Evolutionary conservation across 352 stramenopile species (phyloP), one percentile per base, ranked within the genome.

Genomic region (Phytophthora pistaciae): DNA sequence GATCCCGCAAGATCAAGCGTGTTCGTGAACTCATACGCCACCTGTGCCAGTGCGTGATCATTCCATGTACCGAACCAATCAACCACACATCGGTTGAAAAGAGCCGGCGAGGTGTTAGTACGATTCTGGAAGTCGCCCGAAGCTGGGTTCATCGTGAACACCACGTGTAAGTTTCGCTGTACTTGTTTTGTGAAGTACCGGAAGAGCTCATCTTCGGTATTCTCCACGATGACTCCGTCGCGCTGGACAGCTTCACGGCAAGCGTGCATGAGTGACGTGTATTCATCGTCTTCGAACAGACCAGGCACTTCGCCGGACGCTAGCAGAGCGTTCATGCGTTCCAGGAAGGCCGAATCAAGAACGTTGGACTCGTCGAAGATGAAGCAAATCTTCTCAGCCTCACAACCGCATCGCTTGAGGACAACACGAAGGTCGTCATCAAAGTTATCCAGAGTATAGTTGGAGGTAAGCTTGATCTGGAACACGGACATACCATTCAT

Each of bases 41-140:
- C 98, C 81, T 99, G 98, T n/a, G 96, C 97, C 59, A 99, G 89
- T 21, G 98, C 98, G 65, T 98, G 96, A 55, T 92, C 82, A 65
- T 97, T 97, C 98, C 98, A 99, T 20, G 97, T 99, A 25, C 98
- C 98, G 80, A 99, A 99, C 98, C 98, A 99, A 78, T 99, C 98
- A 21, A 99, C 97, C 23, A 99, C 98, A 75, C 98, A 99, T 67
- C 98, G 91, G 83, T 99, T 99, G 80, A 99, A 99, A 5, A 99
- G 83, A 64, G 98, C 98, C 7, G 98, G 98, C 64, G 97, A 99
- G 11, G 98, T 99, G 23, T 99, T 99, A 60, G 97, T 99, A 64
- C 98, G 93, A 59, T 91, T 95, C 70, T 96, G 95, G 88, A 98
- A 99, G 72, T 99, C 97, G 25, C 96, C 97, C 8, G 96, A 97